Evolutionary conservation across 176 grass and related monocot species (phyloP).

Genomic region (Ensete ventricosum): DNA sequence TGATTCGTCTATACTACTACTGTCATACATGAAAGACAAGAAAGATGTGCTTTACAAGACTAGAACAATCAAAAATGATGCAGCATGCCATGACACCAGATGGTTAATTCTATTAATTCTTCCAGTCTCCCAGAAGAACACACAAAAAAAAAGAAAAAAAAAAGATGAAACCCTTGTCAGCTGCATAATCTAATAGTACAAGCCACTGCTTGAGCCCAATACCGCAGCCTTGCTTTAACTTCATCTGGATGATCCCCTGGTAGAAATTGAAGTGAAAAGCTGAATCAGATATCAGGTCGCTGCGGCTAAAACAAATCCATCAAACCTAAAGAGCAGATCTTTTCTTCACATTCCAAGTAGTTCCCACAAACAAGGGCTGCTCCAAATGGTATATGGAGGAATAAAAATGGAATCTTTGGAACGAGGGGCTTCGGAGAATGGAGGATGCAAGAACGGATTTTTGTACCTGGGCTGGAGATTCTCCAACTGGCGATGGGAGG

Average conservation of each 20-base stretch:
- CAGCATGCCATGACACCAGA: not conserved
- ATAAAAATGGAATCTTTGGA: constrained; percentile 4
- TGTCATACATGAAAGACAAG: not conserved
- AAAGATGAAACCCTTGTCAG: constrained; percentile 2
- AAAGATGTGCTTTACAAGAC: not conserved
- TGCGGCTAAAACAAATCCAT: not conserved
- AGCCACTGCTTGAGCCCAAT: constrained; percentile 17
- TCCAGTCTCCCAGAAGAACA: not conserved
- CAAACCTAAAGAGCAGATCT: no score
- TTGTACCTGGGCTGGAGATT: constrained; percentile 17
- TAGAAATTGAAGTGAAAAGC: not conserved
- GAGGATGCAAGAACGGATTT: not conserved
- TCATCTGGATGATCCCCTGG: constrained; percentile 12
- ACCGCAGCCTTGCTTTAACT: constrained; percentile 17
- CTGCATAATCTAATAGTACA: constrained; percentile 10
- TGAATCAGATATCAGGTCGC: not conserved
- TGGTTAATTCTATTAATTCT: not conserved
- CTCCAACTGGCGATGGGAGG: constrained; percentile 11
- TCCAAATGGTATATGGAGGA: not conserved
- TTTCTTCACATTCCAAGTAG: no score
- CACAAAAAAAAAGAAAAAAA: no score
- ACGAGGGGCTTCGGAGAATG: not conserved
- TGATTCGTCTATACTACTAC: not conserved
- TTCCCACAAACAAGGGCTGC: not conserved
- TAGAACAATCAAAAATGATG: not conserved